Conservation (phyloP, 148 eudicot genomes). For the Euryodendron excelsum region DNA sequence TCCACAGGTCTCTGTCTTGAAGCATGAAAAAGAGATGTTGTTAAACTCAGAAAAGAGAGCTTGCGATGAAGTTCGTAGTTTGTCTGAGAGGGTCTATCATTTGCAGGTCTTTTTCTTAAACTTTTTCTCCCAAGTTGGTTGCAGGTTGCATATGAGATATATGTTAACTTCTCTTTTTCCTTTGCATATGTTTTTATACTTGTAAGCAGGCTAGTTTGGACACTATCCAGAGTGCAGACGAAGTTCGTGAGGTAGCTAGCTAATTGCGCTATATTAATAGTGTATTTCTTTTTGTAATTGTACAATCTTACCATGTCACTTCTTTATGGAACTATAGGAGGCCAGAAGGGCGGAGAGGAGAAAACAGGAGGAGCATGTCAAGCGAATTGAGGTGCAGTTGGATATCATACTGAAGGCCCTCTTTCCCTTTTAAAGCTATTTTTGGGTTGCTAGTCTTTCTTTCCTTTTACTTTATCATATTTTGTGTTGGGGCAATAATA, state of each 20-base stretch:
- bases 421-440: slow-evolving; percentile 1
- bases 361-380: slow-evolving; percentile 73
- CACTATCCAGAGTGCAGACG: slow-evolving; percentile 70
- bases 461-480: not conserved
- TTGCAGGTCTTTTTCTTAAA: slow-evolving; percentile 52
- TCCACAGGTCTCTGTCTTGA: slow-evolving; percentile 57
- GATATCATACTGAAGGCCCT: not conserved
- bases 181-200: slow-evolving; percentile 4
- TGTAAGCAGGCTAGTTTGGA: slow-evolving; percentile 65
- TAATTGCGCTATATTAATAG: not conserved
- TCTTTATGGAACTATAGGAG: slow-evolving; percentile 36
- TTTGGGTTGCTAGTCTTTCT: not conserved
- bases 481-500: not conserved
- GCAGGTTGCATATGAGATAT: not conserved
- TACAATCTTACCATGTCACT: not conserved
- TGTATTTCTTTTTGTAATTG: not conserved
- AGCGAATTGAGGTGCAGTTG: slow-evolving; percentile 57
- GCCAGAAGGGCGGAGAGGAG: slow-evolving; percentile 69
- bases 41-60: slow-evolving; percentile 84
- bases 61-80: slow-evolving; percentile 73
- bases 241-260: slow-evolving; percentile 61
- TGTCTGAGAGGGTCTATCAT: slow-evolving; percentile 75
- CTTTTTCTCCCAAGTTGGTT: not conserved
- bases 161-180: not conserved
- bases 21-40: slow-evolving; percentile 77